A percentile compares a stretch with the other conserved stretches of the same genome.
phyloP scores from a whole-genome alignment of 2,329 filamentous ascomycete genomes.

The Microcera coccophila region DNA sequence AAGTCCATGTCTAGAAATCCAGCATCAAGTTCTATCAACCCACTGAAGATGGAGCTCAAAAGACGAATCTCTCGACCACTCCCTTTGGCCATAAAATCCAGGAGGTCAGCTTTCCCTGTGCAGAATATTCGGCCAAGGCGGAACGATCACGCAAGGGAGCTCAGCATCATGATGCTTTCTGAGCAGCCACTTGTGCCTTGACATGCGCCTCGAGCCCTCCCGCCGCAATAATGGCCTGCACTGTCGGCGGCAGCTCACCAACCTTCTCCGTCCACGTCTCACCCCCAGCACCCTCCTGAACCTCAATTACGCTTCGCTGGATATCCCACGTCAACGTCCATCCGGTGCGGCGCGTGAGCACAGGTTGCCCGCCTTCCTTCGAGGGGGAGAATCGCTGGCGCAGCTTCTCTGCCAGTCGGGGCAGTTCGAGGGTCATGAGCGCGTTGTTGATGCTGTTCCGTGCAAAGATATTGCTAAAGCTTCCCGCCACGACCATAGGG shows the following conservation, averaged over 20 bases:
- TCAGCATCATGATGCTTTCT: background rate
- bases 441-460: constrained; percentile 79
- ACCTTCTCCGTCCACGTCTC: constrained; percentile 76
- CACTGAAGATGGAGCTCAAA: no score
- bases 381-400: constrained; percentile 51
- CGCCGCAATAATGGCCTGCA: constrained; percentile 75
- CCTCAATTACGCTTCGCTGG: constrained; percentile 62
- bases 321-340: constrained; percentile 84
- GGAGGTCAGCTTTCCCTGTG: no score
- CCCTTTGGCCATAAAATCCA: no score
- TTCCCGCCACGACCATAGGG: constrained; percentile 73
- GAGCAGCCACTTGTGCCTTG: constrained; percentile 55
- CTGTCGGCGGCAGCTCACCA: constrained; percentile 74
- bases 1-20: no score
- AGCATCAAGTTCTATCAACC: no score
- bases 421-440: constrained; percentile 67
- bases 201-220: constrained; percentile 81
- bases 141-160: no score
- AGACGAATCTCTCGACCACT: no score
- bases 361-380: constrained; percentile 44
- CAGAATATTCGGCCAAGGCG: no score
- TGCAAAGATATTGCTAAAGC: constrained; percentile 79
- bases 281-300: constrained; percentile 43
- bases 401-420: constrained; percentile 61
- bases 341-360: constrained; percentile 68